phyloP scores from a whole-genome alignment of 371 early-diverging fungal genomes.

The Mucor irregularis region DNA sequence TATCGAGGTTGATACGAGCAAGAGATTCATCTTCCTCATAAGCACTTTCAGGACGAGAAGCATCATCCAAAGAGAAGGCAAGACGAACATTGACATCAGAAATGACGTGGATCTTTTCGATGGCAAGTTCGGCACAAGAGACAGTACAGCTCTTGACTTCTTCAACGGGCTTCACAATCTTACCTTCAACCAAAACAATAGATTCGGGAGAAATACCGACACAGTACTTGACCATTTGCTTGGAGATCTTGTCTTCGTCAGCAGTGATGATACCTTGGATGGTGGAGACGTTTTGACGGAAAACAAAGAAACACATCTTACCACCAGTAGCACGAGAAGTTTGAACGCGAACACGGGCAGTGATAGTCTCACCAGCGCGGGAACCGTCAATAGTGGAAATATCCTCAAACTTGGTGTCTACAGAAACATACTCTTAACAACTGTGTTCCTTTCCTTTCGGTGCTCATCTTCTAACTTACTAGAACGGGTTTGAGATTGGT shows the following conservation, averaged over 20 bases:
- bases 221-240: constrained; percentile 95
- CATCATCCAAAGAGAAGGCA: constrained; percentile 97
- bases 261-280: constrained; percentile 83
- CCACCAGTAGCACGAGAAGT: constrained; percentile 83
- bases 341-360: constrained; percentile 90
- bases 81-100: constrained; percentile 83
- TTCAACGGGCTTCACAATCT: constrained; percentile 78
- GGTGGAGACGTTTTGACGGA: constrained; percentile 87
- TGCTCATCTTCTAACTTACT: constrained; percentile 35
- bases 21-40: constrained; percentile 73
- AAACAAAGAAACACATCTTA: constrained; percentile 91
- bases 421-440: not conserved
- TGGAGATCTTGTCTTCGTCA: constrained; percentile 78
- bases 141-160: constrained; percentile 92
- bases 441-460: not conserved
- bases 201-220: constrained; percentile 84
- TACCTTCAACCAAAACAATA: constrained; percentile 84
- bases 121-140: constrained; percentile 85
- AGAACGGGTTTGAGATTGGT: constrained; percentile 80
- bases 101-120: constrained; percentile 73
- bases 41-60: constrained; percentile 85
- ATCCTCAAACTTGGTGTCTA: constrained; percentile 54
- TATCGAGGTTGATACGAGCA: constrained; percentile 87
- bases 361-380: constrained; percentile 75
- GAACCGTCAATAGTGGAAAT: constrained; percentile 59